Evolutionary conservation across 2,329 filamentous ascomycete genomes (phyloP).

Genomic region (Botryosphaeria dothidea): DNA sequence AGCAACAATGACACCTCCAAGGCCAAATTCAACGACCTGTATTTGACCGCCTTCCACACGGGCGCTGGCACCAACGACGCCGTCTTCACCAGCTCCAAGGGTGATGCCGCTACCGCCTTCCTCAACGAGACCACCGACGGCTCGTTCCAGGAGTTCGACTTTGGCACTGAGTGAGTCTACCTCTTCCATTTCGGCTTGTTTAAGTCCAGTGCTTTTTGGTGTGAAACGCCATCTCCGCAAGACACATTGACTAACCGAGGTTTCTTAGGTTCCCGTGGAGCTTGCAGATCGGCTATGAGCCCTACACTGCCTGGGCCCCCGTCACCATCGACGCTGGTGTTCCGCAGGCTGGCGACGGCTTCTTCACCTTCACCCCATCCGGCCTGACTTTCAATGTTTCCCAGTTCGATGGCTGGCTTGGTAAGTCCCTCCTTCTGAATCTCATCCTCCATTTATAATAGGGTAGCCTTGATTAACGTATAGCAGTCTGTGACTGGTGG

Average conservation of each 20-base stretch:
- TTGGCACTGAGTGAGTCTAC: conserved; percentile 18
- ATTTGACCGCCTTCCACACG: conserved; percentile 19
- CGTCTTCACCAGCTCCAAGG: conserved; percentile 5
- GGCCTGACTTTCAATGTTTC: conserved; percentile 16
- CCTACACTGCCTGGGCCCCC: conserved; percentile 18
- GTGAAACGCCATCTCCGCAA: not conserved
- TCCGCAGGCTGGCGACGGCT: conserved; percentile 1
- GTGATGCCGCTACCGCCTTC: conserved; percentile 5
- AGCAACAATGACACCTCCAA: conserved; percentile 10
- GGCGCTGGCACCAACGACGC: conserved; percentile 21
- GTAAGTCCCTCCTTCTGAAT: conserved; percentile 8
- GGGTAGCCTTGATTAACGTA: not conserved
- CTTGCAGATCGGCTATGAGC: conserved; percentile 10
- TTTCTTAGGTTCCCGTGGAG: conserved; percentile 16
- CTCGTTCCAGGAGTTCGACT: conserved; percentile 18
- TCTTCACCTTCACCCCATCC: conserved; percentile 5
- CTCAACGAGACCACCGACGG: conserved; percentile 18
- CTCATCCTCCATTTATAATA: too few relatives aligned
- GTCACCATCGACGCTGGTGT: conserved; percentile 20
- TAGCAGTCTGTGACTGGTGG: conserved; percentile 22
- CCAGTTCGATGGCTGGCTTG: conserved; percentile 20
- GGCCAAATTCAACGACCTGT: conserved; percentile 18
- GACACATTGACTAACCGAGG: not conserved
- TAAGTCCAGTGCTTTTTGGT: not conserved
- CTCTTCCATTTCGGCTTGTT: too few relatives aligned